phyloP scores from a whole-genome alignment of 2,329 filamentous ascomycete genomes.

The Curvularia lunata region DNA sequence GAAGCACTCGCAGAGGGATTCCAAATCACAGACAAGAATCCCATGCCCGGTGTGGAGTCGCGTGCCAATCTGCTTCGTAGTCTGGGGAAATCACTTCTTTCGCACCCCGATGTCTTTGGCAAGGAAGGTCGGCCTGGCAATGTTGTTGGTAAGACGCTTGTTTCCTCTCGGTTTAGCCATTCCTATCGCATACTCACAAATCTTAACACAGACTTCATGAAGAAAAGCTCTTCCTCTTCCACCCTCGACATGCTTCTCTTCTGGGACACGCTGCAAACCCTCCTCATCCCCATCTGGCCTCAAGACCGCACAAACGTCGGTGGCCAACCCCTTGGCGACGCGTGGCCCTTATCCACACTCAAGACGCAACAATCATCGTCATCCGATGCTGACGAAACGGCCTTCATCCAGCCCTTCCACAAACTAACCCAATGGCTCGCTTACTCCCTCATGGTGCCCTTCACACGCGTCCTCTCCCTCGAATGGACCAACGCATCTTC shows the following conservation, averaged over 20 bases:
- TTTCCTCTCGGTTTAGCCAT: too few species aligned
- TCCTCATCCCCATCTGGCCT: constrained; percentile 86
- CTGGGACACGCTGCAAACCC: constrained; percentile 87
- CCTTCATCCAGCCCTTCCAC: constrained; percentile 85
- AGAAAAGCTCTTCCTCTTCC: constrained; percentile 20
- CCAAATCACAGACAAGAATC: constrained; percentile 80
- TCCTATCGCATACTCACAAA: not conserved
- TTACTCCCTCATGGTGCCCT: constrained; percentile 89
- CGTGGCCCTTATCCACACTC: constrained; percentile 85
- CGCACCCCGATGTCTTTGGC: constrained; percentile 77
- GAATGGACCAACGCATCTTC: constrained; percentile 81
- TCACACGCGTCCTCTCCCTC: constrained; percentile 73
- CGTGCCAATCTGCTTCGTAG: constrained; percentile 77
- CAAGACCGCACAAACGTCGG: constrained; percentile 82
- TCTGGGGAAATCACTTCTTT: constrained; percentile 75
- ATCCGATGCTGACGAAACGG: constrained; percentile 42
- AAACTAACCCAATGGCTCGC: constrained; percentile 91
- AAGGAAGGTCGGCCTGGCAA: constrained; percentile 82
- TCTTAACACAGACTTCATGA: constrained; percentile 23
- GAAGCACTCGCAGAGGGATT: constrained; percentile 77
- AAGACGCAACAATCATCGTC: constrained; percentile 63
- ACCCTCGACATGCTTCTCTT: constrained; percentile 76
- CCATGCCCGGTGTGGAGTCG: constrained; percentile 78
- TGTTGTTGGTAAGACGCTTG: constrained; percentile 88
- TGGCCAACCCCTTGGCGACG: constrained; percentile 83